phyloP scores from a whole-genome alignment of 345 rosid genomes.

The Brassica napus region DNA sequence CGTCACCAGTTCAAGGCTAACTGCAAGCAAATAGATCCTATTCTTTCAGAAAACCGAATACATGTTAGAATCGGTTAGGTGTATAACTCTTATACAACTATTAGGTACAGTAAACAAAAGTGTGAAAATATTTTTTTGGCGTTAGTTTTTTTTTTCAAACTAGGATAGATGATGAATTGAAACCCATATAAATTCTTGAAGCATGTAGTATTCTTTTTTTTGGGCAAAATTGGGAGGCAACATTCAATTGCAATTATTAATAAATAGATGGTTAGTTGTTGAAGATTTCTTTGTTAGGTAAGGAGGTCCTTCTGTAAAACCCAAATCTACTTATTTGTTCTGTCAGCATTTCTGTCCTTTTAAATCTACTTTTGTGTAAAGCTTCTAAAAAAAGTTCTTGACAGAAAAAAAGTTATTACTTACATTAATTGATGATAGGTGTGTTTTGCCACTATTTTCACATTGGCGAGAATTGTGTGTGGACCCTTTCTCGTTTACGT shows the following conservation, averaged over 20 bases:
- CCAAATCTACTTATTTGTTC: neutral
- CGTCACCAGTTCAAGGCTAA: neutral
- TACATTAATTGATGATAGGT: conserved; percentile 26
- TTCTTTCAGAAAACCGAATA: neutral
- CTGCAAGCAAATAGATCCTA: neutral
- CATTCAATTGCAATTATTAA: neutral
- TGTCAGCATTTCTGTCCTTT: neutral
- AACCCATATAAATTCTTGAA: neutral
- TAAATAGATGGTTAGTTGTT: neutral
- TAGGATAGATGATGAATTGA: neutral
- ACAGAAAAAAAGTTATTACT: neutral
- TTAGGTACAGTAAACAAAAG: neutral
- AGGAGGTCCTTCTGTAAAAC: neutral
- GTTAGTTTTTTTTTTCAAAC: neutral
- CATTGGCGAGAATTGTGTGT: conserved; percentile 42
- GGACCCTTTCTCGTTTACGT: conserved; percentile 41
- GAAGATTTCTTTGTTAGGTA: neutral
- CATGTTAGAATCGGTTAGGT: neutral
- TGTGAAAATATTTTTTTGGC: neutral
- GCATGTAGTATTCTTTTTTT: neutral
- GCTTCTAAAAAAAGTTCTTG: neutral
- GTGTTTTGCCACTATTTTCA: conserved; percentile 39
- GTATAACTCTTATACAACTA: neutral
- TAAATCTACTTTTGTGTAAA: neutral
- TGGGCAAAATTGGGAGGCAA: neutral